These are phyloP conservation scores for Fusarium sp. DNA, from an alignment of 2,329 filamentous ascomycete genomes.

Conservation along the genomic window DNA sequence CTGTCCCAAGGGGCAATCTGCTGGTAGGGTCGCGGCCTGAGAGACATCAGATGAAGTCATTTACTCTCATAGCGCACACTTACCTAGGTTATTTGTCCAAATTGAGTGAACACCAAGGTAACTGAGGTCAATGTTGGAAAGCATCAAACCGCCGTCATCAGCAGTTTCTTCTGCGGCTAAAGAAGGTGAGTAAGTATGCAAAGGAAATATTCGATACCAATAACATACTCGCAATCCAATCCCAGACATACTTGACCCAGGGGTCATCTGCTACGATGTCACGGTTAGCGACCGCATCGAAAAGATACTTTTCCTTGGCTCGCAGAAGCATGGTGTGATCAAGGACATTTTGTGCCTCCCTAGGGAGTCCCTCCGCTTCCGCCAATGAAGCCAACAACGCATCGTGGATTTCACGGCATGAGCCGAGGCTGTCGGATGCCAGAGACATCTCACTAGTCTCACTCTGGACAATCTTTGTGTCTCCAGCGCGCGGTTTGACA, in stretches of 20 bases:
- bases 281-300: constrained; percentile 76
- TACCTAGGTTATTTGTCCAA: constrained; percentile 80
- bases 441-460: constrained; percentile 56
- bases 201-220: background rate
- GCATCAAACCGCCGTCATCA: constrained; percentile 78
- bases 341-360: constrained; percentile 66
- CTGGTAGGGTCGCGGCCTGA: constrained; percentile 65
- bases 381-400: constrained; percentile 64
- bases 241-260: constrained; percentile 86
- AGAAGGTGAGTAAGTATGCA: constrained; percentile 33
- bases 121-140: constrained; percentile 78
- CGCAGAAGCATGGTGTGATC: constrained; percentile 74
- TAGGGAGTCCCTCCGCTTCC: constrained; percentile 63
- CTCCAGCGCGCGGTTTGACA: constrained; percentile 44
- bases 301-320: constrained; percentile 74
- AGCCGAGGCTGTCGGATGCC: constrained; percentile 58
- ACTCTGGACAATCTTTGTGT: constrained; percentile 49
- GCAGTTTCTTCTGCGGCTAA: constrained; percentile 76
- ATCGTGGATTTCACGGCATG: constrained; percentile 73
- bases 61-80: constrained; percentile 34
- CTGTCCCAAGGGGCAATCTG: constrained; percentile 63
- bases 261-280: constrained; percentile 79
- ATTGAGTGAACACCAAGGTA: constrained; percentile 82
- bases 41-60: constrained; percentile 18
- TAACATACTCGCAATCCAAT: constrained; percentile 76